phyloP scores from a whole-genome alignment of 768 basidiomycete species.

The Galerina sulciceps region DNA sequence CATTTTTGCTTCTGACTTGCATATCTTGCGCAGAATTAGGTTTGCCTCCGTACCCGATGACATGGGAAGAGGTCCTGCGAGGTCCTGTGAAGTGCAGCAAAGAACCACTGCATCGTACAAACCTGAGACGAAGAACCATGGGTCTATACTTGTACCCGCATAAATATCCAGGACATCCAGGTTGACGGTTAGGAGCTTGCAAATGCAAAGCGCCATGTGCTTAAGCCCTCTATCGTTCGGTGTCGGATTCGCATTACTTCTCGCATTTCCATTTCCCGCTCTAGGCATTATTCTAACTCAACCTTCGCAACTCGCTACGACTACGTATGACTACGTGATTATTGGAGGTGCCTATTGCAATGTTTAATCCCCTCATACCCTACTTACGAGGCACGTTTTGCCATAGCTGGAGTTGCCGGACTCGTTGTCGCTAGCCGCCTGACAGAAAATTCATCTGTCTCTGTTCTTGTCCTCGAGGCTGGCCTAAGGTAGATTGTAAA shows the following conservation, averaged over 20 bases:
- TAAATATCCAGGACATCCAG: too few relatives aligned
- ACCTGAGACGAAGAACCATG: too few relatives aligned
- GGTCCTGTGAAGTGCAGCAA: too few relatives aligned
- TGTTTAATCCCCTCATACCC: conserved; percentile 10
- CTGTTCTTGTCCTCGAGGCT: conserved; percentile 57
- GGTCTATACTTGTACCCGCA: too few relatives aligned
- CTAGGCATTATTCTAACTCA: conserved; percentile 2
- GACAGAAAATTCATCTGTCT: conserved; percentile 49
- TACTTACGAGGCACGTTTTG: conserved; percentile 39
- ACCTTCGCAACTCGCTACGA: conserved; percentile 1
- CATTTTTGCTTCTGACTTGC: too few relatives aligned
- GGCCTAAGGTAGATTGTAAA: conserved; percentile 48
- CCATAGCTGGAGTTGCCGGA: conserved; percentile 36
- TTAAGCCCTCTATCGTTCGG: too few relatives aligned
- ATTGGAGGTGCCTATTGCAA: conserved; percentile 11
- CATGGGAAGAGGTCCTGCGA: too few relatives aligned
- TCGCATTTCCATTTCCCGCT: neutral
- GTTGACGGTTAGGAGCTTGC: too few relatives aligned
- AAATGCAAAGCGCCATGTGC: too few relatives aligned
- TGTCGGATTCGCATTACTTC: neutral
- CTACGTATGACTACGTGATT: conserved; percentile 16
- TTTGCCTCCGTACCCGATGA: too few relatives aligned
- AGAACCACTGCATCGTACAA: too few relatives aligned
- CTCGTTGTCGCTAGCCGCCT: conserved; percentile 26
- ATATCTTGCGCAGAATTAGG: too few relatives aligned